Base-by-base conservation (phyloP, 2,329 filamentous ascomycete genomes). In the Colletotrichum theobromicola region DNA sequence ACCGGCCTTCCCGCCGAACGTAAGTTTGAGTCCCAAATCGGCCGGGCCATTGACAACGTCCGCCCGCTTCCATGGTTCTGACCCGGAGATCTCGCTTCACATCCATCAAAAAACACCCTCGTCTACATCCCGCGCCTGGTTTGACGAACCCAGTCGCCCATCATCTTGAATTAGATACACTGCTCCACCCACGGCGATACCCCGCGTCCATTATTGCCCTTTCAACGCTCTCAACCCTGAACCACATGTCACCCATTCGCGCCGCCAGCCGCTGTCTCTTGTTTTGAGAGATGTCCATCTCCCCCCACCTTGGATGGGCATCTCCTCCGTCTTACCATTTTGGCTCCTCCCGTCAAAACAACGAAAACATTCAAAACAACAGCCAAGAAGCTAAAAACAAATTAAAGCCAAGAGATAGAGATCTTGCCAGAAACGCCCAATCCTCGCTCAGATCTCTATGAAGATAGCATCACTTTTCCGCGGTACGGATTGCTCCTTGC, bases 101-200 rank as follows among this genome's bases (percentile, higher is more conserved):
- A 37, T 46, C 35, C 60, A 28, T 21, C 28, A n/a, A 50, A 21
- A 50, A 57, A 18, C 67, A 18, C 67, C 61, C 61, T 65, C 60
- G 67, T 55, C 50, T 55, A 60, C 28, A 75, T 75, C 63, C 69
- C 69, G 57, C 68, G 46, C 34, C 34, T 67, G 55, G 42, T 63
- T 57, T 58, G 62, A 50, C 62, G 55, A 74, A 63, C 68, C 68
- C 68, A 46, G 72, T 72, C 68, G 62, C 69, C 62, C 72, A 67
- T 74, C 72, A 72, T 67, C 68, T 72, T 28, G 68, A 74, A 67
- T 74, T 74, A 74, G 72, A 74, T 60, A 68, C 72, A 58, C 26
- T 46, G 15, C 37, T 50, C 68, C 68, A 63, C 68, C 28, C 15
- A 37, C 18, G 61, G 32, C 57, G 57, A 72, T 63, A 72, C 62